Evolutionary conservation across 2,329 filamentous ascomycete species (phyloP), one percentile per base, ranked within the genome.

Genomic region (Ceratocystis destructans): DNA sequence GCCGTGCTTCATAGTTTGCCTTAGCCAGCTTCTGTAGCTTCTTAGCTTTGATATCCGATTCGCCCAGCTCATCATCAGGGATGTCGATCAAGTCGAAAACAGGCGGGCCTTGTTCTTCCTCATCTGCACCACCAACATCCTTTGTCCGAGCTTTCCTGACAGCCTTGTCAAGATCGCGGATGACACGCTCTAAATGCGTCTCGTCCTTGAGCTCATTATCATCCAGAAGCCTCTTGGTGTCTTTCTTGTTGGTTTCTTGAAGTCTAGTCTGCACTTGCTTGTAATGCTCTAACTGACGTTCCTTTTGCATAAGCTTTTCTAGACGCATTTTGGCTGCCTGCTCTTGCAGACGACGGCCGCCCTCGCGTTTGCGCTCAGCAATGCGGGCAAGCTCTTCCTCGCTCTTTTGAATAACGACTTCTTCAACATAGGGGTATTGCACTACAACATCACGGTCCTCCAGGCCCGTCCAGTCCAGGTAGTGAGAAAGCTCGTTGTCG

Each of bases 281-380:
- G 79, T 92, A 96, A 75, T 96, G 96, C 71, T 96, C 92, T 1
- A 97, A 78, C 73, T 97, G 92, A 73, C 96, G 86, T 76, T 99
- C 94, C 76, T 99, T 99, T 73, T 89, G 89, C 74, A 97, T 90
- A 61, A 99, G 80, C 72, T 96, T 96, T 70, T 99, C 94, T 0
- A 99, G 79, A 6, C 94, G 87, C 90, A 96, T 96, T 76, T 96
- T 97, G 8, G 93, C 93, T 0, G 94, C 94, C 75, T 99, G 94
- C 72, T 96, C 91, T 75, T 99, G 94, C 31, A 99, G 74, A 59
- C 95, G 82, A 69, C 94, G 82, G 0, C 94, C 94, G 71, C 90
- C 94, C 76, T 99, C 94, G 74, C 95, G 96, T 73, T 96, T 90
- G 74, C 93, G 88, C 78, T 99, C 94, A 10, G 93, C 91, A 69